A percentile compares a stretch with the other conserved stretches of the same genome.
phyloP scores from a whole-genome alignment of 2,329 filamentous ascomycete genomes.

The Colletotrichum lupini region DNA sequence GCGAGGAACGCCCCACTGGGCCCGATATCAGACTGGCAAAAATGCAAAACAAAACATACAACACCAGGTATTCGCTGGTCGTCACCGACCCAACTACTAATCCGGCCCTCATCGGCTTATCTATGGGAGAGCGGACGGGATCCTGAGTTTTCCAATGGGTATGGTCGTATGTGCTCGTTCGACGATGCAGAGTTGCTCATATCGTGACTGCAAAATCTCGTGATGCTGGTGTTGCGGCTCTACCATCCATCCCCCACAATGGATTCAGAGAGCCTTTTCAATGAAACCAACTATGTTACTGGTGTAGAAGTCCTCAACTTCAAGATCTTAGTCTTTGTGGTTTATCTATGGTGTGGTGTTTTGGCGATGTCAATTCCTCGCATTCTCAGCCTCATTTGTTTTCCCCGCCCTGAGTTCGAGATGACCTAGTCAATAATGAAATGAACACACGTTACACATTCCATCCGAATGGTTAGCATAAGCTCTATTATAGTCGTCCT shows the following conservation, averaged over 20 bases:
- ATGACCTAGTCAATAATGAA: background rate
- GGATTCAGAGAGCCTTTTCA: background rate
- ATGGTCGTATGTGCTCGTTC: background rate
- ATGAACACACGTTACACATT: background rate
- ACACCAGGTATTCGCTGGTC: slow-evolving; percentile 13
- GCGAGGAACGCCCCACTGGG: background rate
- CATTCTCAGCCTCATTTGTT: background rate
- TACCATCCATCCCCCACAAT: background rate
- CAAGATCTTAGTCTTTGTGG: background rate
- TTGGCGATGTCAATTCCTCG: background rate
- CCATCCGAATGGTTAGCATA: background rate
- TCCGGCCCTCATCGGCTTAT: slow-evolving; percentile 6
- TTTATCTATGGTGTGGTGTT: background rate
- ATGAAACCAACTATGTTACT: background rate
- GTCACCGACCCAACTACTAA: slow-evolving; percentile 14
- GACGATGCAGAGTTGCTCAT: accelerated
- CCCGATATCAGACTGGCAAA: background rate
- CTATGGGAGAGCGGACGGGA: slow-evolving; percentile 14
- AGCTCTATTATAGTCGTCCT: accelerated
- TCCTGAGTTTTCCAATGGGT: slow-evolving; percentile 11
- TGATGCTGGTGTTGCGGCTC: background rate
- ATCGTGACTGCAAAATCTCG: accelerated
- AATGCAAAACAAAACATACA: background rate
- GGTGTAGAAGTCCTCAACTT: background rate
- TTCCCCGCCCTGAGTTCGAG: background rate